Percentiles rank a stretch among this genome's conserved stretches.
These are phyloP conservation scores for Daldinia eschscholtzii DNA, from an alignment of 2,329 filamentous ascomycete genomes.

Conservation along the genomic window DNA sequence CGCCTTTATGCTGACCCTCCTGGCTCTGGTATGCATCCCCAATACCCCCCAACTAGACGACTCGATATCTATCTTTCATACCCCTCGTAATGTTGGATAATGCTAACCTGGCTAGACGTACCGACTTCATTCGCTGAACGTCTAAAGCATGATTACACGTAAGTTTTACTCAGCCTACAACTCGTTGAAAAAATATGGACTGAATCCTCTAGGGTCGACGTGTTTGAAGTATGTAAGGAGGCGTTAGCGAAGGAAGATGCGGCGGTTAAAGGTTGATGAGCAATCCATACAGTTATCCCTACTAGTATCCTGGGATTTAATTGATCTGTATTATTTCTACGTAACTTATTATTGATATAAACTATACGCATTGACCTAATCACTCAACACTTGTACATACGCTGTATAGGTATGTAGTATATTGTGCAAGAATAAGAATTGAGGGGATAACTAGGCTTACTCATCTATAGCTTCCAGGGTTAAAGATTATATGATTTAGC, in stretches of 20 bases:
- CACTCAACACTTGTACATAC: background rate
- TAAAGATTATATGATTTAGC: too few species aligned
- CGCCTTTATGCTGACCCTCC: conserved; percentile 39
- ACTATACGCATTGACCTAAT: background rate
- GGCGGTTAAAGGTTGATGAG: background rate
- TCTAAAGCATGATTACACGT: conserved; percentile 21
- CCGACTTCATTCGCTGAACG: conserved; percentile 28
- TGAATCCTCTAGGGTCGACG: conserved; percentile 23
- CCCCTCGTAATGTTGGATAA: background rate
- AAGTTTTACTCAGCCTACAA: conserved; percentile 3
- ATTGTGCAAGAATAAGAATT: background rate
- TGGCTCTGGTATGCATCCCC: conserved; percentile 28
- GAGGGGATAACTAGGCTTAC: background rate
- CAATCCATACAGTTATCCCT: background rate
- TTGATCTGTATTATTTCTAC: background rate
- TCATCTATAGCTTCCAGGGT: background rate
- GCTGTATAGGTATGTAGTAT: background rate
- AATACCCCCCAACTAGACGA: background rate
- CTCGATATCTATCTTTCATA: background rate
- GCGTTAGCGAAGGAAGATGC: conserved; percentile 7
- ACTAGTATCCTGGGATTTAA: background rate
- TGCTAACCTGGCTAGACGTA: conserved; percentile 21
- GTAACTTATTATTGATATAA: too few species aligned
- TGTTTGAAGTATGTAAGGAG: conserved; percentile 28
- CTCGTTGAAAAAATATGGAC: background rate